Evolutionary conservation across 345 rosid species (phyloP).

Genomic region (Dovyalis caffra): DNA sequence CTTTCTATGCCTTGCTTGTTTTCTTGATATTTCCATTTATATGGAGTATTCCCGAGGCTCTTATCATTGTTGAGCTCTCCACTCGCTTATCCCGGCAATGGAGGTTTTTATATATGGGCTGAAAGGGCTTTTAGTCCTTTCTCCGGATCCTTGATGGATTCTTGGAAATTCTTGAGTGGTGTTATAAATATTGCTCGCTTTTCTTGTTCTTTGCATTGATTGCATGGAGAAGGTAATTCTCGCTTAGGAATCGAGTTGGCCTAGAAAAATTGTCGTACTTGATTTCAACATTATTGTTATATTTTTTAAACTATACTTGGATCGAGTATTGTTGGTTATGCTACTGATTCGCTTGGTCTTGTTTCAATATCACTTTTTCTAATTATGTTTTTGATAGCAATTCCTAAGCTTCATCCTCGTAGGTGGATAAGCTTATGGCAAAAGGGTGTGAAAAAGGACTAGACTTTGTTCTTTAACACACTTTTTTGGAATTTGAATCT

Average conservation of each 20-base stretch:
- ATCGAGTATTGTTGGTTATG: slow-evolving; percentile 66
- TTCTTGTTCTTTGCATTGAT: slow-evolving; percentile 62
- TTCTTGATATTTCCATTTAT: slow-evolving; percentile 78
- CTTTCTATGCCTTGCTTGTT: slow-evolving; percentile 63
- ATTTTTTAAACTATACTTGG: slow-evolving; percentile 74
- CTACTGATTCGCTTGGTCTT: slow-evolving; percentile 60
- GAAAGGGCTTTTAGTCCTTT: slow-evolving; percentile 72
- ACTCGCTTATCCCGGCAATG: slow-evolving; percentile 86
- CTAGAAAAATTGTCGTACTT: slow-evolving; percentile 40
- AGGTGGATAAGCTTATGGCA: slow-evolving; percentile 74
- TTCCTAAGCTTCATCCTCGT: slow-evolving; percentile 61
- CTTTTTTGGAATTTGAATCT: slow-evolving; percentile 92
- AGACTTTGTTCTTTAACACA: slow-evolving; percentile 83
- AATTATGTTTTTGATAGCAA: slow-evolving; percentile 58
- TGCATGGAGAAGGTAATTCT: slow-evolving; percentile 55
- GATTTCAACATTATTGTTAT: slow-evolving; percentile 41
- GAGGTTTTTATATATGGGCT: slow-evolving; percentile 86
- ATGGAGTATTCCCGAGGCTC: slow-evolving; percentile 89
- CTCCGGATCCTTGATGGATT: slow-evolving; percentile 72
- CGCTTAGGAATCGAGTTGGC: slow-evolving; percentile 52
- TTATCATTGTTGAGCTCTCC: slow-evolving; percentile 83
- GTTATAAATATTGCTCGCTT: slow-evolving; percentile 78
- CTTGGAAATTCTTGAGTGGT: slow-evolving; percentile 78
- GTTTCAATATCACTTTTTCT: slow-evolving; percentile 71
- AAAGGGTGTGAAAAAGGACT: slow-evolving; percentile 56